Evolutionary conservation across 768 basidiomycete genomes (phyloP), one percentile per base, ranked within the genome.

Genomic region (Tylopilus vinaceipallidus): DNA sequence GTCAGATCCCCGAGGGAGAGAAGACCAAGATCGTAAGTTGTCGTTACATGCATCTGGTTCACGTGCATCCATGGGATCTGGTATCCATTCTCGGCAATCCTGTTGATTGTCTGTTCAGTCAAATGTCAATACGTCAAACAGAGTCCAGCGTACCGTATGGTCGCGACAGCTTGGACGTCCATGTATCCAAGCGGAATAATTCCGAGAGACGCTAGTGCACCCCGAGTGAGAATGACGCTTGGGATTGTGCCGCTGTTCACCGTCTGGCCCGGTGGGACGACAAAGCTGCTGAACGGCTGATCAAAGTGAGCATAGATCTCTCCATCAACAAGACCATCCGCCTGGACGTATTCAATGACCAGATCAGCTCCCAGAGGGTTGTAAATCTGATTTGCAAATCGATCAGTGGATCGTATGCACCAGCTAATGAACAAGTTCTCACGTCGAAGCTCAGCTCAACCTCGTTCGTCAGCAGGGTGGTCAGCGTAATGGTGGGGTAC

Each of bases 21-120:
- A 9, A 35, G 14, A 26, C 50, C 54, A 22, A 54, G 17, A 22
- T 57, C 45, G 53, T 85, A 87, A 9, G 61, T 52, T 26, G 82
- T 80, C 13, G 81, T 75, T 7, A 86, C 82, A 38, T 61, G 56
- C 34, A 64, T 66, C 62, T 86, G 82, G 29, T 70, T 63, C 42
- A 86, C 70, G 44, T 84, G 75, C 52, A 87, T 64, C 83, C 83
- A 87, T 11, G 86, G 85, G 36, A 86, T 63, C 50, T 72, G 69
- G 57, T 88, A 88, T 16, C 84, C 83, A 17, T 75, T 75, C 13
- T 68, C 56, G 4, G 77, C 82, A 11, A 81, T 69, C 37, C 68
- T 74, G 43, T 36, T 27, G 3, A n/a, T 12, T 22, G 16, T 51
- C 42, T 14, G 30, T 14, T 27, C 26, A 36, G 37, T 30, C 6